Conservation (phyloP, 75 land plant species). For the Cryptomeria japonica region DNA sequence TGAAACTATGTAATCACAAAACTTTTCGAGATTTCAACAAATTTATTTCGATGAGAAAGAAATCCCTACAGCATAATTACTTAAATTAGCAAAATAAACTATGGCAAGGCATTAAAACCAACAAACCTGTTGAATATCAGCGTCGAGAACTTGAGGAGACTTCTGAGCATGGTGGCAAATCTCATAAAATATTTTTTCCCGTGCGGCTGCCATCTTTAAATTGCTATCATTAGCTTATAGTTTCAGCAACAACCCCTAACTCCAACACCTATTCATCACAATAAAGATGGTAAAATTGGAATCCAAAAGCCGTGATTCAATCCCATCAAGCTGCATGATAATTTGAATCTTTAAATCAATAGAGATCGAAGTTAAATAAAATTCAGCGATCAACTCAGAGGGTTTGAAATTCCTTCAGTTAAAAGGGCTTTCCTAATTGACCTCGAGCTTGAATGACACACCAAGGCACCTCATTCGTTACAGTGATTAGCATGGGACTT, state of each 20-base stretch:
- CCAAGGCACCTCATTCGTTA: no score
- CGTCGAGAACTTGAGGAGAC: not conserved
- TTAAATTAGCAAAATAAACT: not conserved
- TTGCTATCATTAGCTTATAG: no score
- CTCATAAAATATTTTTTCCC: not conserved
- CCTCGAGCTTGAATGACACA: no score
- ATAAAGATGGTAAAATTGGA: not conserved
- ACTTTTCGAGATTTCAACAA: not conserved
- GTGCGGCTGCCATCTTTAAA: not conserved
- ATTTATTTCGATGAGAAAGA: not conserved
- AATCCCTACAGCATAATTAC: not conserved
- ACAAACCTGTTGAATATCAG: not conserved
- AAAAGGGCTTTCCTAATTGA: no score
- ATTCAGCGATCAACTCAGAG: not conserved
- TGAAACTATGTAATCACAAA: no score
- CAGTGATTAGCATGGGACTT: not conserved
- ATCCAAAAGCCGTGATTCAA: not conserved
- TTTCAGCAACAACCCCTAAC: not conserved
- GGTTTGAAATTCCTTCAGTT: not conserved
- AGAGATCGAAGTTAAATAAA: not conserved
- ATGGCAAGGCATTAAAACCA: not conserved
- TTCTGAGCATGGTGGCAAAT: not conserved
- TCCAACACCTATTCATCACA: not conserved
- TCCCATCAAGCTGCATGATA: not conserved
- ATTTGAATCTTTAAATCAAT: not conserved